These are phyloP conservation scores for Lunasporangiospora selenospora DNA, from an alignment of 192 early-diverging fungal genomes.

Conservation along the genomic window DNA sequence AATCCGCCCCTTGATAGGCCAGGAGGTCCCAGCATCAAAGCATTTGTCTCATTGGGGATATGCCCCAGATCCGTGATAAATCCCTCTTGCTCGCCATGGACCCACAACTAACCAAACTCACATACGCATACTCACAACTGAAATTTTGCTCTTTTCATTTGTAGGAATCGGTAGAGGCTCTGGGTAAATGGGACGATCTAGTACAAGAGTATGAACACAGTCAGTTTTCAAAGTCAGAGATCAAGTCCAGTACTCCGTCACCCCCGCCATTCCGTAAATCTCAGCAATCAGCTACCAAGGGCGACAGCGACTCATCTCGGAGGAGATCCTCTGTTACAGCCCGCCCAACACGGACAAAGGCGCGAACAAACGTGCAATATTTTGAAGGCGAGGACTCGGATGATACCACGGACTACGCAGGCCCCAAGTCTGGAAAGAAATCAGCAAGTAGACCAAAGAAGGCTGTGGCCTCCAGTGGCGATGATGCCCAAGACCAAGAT, in stretches of 20 bases:
- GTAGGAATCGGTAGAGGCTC: slow-evolving; percentile 43
- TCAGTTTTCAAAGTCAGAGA: slow-evolving; percentile 44
- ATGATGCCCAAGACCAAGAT: slow-evolving; percentile 29
- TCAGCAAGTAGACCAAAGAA: slow-evolving; percentile 21
- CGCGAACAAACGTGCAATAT: slow-evolving; percentile 34
- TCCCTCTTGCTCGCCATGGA: no score
- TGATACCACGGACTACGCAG: slow-evolving; percentile 24
- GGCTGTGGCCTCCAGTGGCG: slow-evolving; percentile 30
- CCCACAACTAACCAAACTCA: no score
- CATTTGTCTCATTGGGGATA: no score
- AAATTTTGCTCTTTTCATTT: neutral
- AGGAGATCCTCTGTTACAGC: slow-evolving; percentile 1
- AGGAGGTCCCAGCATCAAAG: no score
- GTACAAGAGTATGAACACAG: slow-evolving; percentile 49
- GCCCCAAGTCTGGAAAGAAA: slow-evolving; percentile 13
- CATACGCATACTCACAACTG: no score
- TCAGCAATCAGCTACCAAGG: slow-evolving; percentile 6
- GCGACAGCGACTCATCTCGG: slow-evolving; percentile 26
- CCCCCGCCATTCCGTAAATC: slow-evolving; percentile 31
- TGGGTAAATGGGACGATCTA: slow-evolving; percentile 40
- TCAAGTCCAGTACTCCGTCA: slow-evolving; percentile 26
- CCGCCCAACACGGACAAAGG: slow-evolving; percentile 29
- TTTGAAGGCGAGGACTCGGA: slow-evolving; percentile 41
- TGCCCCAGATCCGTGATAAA: no score
- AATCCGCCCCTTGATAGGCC: no score